Percentiles rank a stretch among this genome's conserved stretches.
phyloP scores from a whole-genome alignment of 2,329 filamentous ascomycete species.

The Tolypocladium pustulatum region DNA sequence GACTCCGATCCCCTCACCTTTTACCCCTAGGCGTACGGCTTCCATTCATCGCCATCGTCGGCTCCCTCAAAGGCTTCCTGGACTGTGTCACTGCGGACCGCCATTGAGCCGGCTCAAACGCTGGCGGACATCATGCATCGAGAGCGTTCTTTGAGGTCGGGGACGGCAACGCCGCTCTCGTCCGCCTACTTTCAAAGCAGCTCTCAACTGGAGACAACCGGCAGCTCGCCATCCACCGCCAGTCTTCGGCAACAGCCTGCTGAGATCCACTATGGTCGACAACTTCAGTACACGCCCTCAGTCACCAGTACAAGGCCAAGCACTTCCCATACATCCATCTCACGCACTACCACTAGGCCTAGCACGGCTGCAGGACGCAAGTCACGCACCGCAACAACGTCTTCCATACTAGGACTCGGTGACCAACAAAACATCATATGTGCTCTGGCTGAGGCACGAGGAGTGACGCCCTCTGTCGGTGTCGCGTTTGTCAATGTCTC shows the following conservation, averaged over 20 bases:
- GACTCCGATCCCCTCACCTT: not conserved
- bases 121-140: not conserved
- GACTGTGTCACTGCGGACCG: not conserved
- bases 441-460: conserved; percentile 79
- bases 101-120: not conserved
- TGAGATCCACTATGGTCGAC: not conserved
- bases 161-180: conserved; percentile 5
- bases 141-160: not conserved
- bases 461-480: conserved; percentile 73
- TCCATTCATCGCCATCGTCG: not conserved
- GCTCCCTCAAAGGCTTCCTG: not conserved
- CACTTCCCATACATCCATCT: conserved; percentile 11
- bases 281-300: conserved; percentile 7
- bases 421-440: conserved; percentile 69
- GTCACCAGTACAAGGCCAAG: conserved; percentile 7
- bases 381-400: conserved; percentile 27
- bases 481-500: conserved; percentile 80
- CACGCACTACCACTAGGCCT: conserved; percentile 14
- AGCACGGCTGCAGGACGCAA: conserved; percentile 34
- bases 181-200: conserved; percentile 14
- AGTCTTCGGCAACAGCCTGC: not conserved
- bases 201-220: not conserved
- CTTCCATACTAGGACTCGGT: conserved; percentile 30
- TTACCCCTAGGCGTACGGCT: not conserved
- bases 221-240: not conserved